phyloP scores from a whole-genome alignment of 2,329 filamentous ascomycete species.

The Mollisia scopiformis region DNA sequence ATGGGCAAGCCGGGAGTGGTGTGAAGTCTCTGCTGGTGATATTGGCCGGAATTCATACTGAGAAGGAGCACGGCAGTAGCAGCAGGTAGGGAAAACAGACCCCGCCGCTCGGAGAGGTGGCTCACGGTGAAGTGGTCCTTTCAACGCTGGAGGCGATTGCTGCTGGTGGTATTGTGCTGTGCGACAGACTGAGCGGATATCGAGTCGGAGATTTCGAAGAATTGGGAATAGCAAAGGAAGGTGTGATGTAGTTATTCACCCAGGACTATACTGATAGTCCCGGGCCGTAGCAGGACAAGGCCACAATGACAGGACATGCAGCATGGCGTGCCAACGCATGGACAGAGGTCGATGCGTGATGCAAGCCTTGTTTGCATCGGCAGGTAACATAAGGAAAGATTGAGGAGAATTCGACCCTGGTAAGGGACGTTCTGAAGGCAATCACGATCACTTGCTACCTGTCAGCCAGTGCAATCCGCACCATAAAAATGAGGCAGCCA shows the following conservation, averaged over 20 bases:
- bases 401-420: slow-evolving; percentile 15
- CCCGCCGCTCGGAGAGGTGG: slow-evolving; percentile 25
- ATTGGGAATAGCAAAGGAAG: slow-evolving; percentile 35
- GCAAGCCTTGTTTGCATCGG: slow-evolving; percentile 35
- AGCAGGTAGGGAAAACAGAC: slow-evolving; percentile 16
- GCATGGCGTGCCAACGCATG: slow-evolving; percentile 37
- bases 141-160: slow-evolving; percentile 25
- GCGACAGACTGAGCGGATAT: slow-evolving; percentile 26
- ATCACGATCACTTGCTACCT: slow-evolving; percentile 29
- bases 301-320: slow-evolving; percentile 31
- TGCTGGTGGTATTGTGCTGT: slow-evolving; percentile 32
- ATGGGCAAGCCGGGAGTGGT: slow-evolving; percentile 27
- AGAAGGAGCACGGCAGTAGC: slow-evolving; percentile 22
- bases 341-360: slow-evolving; percentile 31
- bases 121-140: slow-evolving; percentile 28
- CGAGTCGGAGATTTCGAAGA: slow-evolving; percentile 34
- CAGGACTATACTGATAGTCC: slow-evolving; percentile 22
- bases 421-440: slow-evolving; percentile 23
- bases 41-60: slow-evolving; percentile 33
- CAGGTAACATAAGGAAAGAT: slow-evolving; percentile 26
- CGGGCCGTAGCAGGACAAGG: slow-evolving; percentile 25
- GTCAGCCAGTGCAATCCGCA: neutral
- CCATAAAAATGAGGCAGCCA: slow-evolving; percentile 2
- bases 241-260: slow-evolving; percentile 35
- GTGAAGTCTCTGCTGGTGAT: slow-evolving; percentile 26